These are phyloP conservation scores for Colletotrichum neosansevieriae DNA, from an alignment of 2,329 filamentous ascomycete genomes.

Conservation along the genomic window DNA sequence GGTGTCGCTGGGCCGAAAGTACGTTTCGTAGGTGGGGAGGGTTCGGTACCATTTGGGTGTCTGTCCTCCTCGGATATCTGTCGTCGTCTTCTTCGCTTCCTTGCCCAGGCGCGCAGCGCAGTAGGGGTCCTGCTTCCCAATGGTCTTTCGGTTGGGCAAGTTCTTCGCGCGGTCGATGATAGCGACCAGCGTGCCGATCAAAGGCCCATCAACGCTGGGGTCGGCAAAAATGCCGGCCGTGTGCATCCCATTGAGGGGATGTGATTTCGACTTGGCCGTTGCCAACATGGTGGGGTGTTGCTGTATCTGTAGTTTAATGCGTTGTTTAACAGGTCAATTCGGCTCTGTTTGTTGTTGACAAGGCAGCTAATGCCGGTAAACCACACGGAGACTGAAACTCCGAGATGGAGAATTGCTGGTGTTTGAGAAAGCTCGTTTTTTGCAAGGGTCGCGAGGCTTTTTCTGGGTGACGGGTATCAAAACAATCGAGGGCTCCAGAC, in stretches of 20 bases:
- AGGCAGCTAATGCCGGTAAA: constrained; percentile 10
- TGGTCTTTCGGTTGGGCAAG: constrained; percentile 93
- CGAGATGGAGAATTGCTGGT: not conserved
- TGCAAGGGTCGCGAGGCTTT: constrained; percentile 5
- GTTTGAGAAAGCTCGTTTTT: constrained; percentile 6
- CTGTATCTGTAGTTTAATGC: constrained; percentile 5
- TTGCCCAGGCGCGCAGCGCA: constrained; percentile 94
- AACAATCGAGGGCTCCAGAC: constrained; percentile 22
- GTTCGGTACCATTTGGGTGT: constrained; percentile 86
- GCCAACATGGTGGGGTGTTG: constrained; percentile 51
- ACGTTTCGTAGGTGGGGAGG: not conserved
- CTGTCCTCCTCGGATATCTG: constrained; percentile 93
- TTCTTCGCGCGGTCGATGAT: constrained; percentile 97
- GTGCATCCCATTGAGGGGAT: constrained; percentile 75
- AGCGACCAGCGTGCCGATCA: constrained; percentile 92
- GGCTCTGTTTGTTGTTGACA: not conserved
- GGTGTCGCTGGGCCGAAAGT: not conserved
- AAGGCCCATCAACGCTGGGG: constrained; percentile 91
- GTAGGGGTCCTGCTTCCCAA: constrained; percentile 98
- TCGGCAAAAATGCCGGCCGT: constrained; percentile 95
- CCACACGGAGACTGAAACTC: constrained; percentile 3
- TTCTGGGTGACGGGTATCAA: constrained; percentile 27
- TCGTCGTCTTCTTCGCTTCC: constrained; percentile 96
- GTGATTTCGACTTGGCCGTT: constrained; percentile 65
- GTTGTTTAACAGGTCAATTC: constrained; percentile 20